Conservation (phyloP, 352 stramenopile genomes). For the Phytophthora meadii region DNA sequence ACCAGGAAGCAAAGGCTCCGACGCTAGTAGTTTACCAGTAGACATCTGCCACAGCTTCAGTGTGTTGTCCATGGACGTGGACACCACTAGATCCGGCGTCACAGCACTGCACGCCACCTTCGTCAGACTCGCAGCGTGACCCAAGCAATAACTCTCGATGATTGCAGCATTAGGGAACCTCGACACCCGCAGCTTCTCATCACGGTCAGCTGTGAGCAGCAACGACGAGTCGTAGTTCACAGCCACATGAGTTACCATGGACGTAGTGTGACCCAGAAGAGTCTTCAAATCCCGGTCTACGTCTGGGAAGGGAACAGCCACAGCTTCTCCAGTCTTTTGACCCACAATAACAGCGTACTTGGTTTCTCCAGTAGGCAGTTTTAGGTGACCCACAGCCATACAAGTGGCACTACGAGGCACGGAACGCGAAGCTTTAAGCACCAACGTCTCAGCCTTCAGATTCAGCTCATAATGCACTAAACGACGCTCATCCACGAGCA, state of each 20-base stretch:
- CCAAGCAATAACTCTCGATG: conserved; percentile 87
- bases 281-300: conserved; percentile 72
- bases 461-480: conserved; percentile 81
- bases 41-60: conserved; percentile 79
- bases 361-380: conserved; percentile 35
- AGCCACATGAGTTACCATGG: conserved; percentile 84
- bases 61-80: conserved; percentile 83
- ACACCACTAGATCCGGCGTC: conserved; percentile 64
- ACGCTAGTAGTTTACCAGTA: conserved; percentile 60
- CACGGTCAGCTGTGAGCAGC: conserved; percentile 79
- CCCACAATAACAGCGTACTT: conserved; percentile 75
- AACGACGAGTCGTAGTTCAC: conserved; percentile 59
- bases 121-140: conserved; percentile 74
- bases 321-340: conserved; percentile 85
- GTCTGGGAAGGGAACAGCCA: conserved; percentile 80
- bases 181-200: conserved; percentile 89
- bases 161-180: conserved; percentile 75
- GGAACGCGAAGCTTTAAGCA: conserved; percentile 46
- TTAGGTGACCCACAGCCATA: conserved; percentile 50
- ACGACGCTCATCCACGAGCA: conserved; percentile 76
- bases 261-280: conserved; percentile 85
- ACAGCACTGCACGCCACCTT: conserved; percentile 55
- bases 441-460: conserved; percentile 42
- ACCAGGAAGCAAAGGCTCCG: conserved; percentile 48
- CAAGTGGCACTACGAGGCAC: conserved; percentile 78